Evolutionary conservation across 176 grass and related monocot genomes (phyloP).

Genomic region (Carex parvula): DNA sequence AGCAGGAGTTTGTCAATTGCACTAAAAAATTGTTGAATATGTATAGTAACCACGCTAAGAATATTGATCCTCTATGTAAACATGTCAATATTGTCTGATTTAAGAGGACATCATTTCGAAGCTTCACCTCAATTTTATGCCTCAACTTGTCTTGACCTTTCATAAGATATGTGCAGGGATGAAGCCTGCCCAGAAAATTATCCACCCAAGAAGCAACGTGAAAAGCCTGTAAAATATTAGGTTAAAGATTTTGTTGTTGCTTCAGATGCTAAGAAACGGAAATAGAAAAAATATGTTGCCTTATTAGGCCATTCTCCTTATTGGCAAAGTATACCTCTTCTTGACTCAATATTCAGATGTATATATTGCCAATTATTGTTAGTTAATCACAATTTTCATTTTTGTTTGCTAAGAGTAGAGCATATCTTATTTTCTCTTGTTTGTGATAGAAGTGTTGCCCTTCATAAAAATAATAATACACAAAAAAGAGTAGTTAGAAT

Average conservation of each 20-base stretch:
- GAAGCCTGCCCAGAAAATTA: conserved; percentile 80
- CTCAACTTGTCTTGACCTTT: conserved; percentile 66
- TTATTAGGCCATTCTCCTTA: not conserved
- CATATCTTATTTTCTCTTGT: not conserved
- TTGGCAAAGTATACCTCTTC: not conserved
- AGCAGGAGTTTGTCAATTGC: conserved; percentile 4
- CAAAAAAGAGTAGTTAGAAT: not conserved
- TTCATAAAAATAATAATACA: conserved; percentile 7
- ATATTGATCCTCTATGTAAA: conserved; percentile 1
- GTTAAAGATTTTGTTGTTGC: conserved; percentile 10
- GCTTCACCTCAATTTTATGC: conserved; percentile 77
- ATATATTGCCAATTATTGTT: not conserved
- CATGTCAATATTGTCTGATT: not conserved
- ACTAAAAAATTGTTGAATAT: not conserved
- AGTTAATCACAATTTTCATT: not conserved
- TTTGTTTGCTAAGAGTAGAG: not conserved
- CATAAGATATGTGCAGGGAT: conserved; percentile 82
- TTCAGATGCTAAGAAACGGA: not conserved
- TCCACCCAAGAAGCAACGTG: conserved; percentile 68
- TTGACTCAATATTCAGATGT: not conserved
- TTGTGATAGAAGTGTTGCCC: not conserved
- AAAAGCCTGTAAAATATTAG: conserved; percentile 51
- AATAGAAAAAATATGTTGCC: not conserved
- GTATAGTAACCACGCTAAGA: not conserved
- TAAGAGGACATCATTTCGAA: not conserved